phyloP scores from a whole-genome alignment of 306 rosid genomes.

The barrel medic (Medicago truncatula) region DNA sequence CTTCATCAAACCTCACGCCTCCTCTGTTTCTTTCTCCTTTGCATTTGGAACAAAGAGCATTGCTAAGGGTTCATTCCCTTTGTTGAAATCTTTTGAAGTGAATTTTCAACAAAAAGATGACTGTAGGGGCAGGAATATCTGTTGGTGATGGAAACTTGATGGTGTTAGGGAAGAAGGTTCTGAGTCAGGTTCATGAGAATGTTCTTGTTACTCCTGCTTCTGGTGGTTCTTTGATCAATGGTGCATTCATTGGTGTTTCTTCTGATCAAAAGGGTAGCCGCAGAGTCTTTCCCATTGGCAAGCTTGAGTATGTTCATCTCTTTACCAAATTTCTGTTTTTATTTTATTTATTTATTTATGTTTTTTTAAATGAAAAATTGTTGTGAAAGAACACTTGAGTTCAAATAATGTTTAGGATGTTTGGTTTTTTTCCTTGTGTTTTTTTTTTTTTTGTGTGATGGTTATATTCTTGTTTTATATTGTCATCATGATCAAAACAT shows the following conservation, averaged over 20 bases:
- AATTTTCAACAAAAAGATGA: slow-evolving; percentile 53
- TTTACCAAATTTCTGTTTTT: not conserved
- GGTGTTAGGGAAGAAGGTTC: slow-evolving; percentile 71
- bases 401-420: not conserved
- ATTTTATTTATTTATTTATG: not conserved
- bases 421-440: not conserved
- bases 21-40: not conserved
- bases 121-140: slow-evolving; percentile 80
- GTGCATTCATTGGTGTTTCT: slow-evolving; percentile 79
- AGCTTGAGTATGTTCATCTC: slow-evolving; percentile 59
- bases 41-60: not conserved
- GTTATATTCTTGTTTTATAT: slow-evolving; percentile 1
- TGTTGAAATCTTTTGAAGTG: not conserved
- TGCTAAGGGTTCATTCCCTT: not conserved
- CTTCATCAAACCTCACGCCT: not conserved
- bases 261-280: slow-evolving; percentile 71
- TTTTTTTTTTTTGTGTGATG: not conserved
- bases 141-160: slow-evolving; percentile 64
- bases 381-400: not conserved
- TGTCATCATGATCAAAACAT: not conserved
- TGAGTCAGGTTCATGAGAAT: slow-evolving; percentile 62
- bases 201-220: slow-evolving; percentile 65
- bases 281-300: slow-evolving; percentile 78
- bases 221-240: slow-evolving; percentile 62
- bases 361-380: not conserved